phyloP scores from a whole-genome alignment of 176 grass and related monocot species.

The Raddia guianensis region DNA sequence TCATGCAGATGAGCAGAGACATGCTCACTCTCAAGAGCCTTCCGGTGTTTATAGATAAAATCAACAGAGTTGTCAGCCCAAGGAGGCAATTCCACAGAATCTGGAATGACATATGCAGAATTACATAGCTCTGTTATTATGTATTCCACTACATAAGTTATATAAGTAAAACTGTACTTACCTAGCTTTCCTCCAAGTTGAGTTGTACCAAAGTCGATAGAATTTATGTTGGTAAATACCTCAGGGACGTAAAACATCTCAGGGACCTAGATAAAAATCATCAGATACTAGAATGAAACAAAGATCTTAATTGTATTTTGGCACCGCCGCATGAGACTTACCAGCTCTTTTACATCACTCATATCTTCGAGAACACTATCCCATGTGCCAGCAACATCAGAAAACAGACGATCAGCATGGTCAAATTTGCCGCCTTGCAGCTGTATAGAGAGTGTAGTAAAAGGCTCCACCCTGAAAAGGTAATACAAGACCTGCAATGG shows the following conservation, averaged over 20 bases:
- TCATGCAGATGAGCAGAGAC: conserved; percentile 93
- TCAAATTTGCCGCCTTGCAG: conserved; percentile 99
- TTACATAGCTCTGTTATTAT: conserved; percentile 17
- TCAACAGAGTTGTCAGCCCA: conserved; percentile 94
- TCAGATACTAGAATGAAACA: conserved; percentile 36
- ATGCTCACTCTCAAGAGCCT: conserved; percentile 95
- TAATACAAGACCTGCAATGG: conserved; percentile 91
- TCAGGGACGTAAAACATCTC: conserved; percentile 99
- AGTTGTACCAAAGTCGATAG: conserved; percentile 89
- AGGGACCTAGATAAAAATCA: conserved; percentile 72
- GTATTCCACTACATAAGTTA: conserved; percentile 21
- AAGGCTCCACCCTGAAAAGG: conserved; percentile 96
- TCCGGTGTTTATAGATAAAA: conserved; percentile 98
- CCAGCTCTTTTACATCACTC: conserved; percentile 99
- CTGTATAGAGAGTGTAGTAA: conserved; percentile 95
- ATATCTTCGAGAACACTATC: conserved; percentile 96
- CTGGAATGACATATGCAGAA: conserved; percentile 49
- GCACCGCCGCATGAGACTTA: conserved; percentile 47
- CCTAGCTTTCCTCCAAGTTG: conserved; percentile 97
- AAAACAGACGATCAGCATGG: conserved; percentile 99
- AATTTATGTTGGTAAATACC: conserved; percentile 82
- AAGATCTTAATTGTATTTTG: conserved; percentile 30
- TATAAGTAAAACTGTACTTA: conserved; percentile 40
- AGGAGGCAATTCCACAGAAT: conserved; percentile 87
- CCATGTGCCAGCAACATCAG: conserved; percentile 89